Percentiles rank a stretch among this genome's conserved stretches.
These are phyloP conservation scores for Tripterygium wilfordii DNA, from an alignment of 177 flowering plant species.

Conservation along the genomic window DNA sequence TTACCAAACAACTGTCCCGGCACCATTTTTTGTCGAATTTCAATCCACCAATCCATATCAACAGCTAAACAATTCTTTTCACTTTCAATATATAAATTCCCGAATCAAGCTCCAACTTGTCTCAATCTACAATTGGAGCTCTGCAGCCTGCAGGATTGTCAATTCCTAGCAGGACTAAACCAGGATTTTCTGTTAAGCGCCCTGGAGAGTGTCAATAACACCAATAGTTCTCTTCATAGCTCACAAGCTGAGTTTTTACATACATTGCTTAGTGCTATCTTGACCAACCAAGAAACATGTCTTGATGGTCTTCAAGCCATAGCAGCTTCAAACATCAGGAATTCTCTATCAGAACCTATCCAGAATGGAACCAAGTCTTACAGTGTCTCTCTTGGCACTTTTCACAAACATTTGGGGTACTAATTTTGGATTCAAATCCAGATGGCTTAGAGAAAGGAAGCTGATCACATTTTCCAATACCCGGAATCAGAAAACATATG, in stretches of 20 bases:
- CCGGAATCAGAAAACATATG: no score
- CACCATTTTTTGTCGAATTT: conserved; percentile 35
- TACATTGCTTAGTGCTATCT: conserved; percentile 57
- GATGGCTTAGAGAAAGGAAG: conserved; percentile 1
- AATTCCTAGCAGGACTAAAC: conserved; percentile 37
- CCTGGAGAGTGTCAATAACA: conserved; percentile 18
- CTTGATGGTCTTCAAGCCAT: conserved; percentile 46
- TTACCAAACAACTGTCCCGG: conserved; percentile 26
- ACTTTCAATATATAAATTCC: conserved; percentile 21
- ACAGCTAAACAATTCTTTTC: conserved; percentile 19
- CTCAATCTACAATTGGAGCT: conserved; percentile 34
- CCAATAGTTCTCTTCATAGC: conserved; percentile 11
- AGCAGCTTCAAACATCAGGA: conserved; percentile 26
- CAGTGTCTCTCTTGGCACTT: conserved; percentile 48
- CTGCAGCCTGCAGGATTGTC: conserved; percentile 70
- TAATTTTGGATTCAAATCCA: conserved; percentile 17
- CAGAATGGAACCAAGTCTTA: conserved; percentile 34
- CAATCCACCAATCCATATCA: conserved; percentile 37
- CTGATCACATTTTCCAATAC: no score
- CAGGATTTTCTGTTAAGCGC: conserved; percentile 39
- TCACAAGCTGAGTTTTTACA: conserved; percentile 45
- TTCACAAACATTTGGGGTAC: conserved; percentile 43
- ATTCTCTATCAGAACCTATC: conserved; percentile 34
- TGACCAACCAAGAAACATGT: conserved; percentile 72
- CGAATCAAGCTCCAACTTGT: conserved; percentile 8